Percentiles rank a stretch among this genome's conserved stretches.
Conservation (phyloP, 441 rosid species). For the Corymbia citriodora region DNA sequence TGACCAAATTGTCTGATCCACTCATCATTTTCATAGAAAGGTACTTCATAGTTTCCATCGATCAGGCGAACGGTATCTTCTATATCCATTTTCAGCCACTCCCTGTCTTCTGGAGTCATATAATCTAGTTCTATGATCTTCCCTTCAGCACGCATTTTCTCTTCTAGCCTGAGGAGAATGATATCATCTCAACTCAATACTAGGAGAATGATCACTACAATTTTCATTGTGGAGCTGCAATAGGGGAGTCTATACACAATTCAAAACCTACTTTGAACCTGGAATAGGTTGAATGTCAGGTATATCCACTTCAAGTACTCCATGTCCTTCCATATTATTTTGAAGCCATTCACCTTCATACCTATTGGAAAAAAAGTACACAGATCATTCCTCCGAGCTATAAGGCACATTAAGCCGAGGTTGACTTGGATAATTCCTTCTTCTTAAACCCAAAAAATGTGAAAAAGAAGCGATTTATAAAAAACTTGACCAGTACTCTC, state of each 20-base stretch:
- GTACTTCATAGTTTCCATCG: slow-evolving; percentile 46
- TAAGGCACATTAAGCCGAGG: background rate
- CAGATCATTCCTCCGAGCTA: background rate
- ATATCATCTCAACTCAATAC: background rate
- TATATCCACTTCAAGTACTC: slow-evolving; percentile 82
- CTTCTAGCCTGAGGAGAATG: slow-evolving; percentile 63
- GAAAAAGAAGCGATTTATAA: background rate
- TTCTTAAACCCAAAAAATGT: background rate
- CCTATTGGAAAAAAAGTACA: slow-evolving; percentile 24
- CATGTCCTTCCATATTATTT: slow-evolving; percentile 82
- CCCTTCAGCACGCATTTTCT: slow-evolving; percentile 87
- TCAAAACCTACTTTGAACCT: slow-evolving; percentile 66
- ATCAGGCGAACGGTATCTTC: slow-evolving; percentile 62
- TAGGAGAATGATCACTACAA: background rate
- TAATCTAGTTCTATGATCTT: slow-evolving; percentile 66
- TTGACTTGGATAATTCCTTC: background rate
- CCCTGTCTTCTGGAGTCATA: slow-evolving; percentile 77
- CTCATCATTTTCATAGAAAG: slow-evolving; percentile 67
- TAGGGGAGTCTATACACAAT: background rate
- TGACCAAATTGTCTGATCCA: slow-evolving; percentile 67
- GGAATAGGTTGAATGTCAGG: slow-evolving; percentile 88
- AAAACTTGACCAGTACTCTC: background rate
- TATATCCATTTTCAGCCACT: slow-evolving; percentile 92
- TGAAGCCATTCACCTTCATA: slow-evolving; percentile 97
- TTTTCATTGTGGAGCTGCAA: background rate